These are phyloP conservation scores for Pseudogymnoascus sp. DNA, from an alignment of 2,329 filamentous ascomycete species.

Conservation along the genomic window DNA sequence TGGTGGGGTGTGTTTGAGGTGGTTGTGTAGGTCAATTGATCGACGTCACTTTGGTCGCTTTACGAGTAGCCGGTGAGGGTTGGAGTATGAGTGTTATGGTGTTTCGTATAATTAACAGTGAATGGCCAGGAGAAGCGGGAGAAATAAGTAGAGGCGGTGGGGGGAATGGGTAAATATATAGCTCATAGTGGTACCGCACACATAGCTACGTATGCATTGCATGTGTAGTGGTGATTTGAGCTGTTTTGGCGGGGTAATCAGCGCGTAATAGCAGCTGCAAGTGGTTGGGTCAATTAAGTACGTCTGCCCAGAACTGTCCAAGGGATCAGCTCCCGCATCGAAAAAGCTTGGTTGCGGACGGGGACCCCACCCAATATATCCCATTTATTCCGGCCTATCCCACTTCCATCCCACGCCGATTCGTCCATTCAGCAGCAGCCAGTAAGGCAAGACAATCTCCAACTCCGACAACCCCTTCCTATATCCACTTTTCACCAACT, in stretches of 20 bases:
- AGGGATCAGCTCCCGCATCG: background rate
- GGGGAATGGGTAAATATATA: background rate
- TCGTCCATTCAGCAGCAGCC: background rate
- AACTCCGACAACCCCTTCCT: background rate
- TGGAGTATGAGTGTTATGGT: background rate
- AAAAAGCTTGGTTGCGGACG: background rate
- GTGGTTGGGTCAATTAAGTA: background rate
- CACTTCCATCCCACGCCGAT: background rate
- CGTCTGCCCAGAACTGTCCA: background rate
- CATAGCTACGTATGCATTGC: background rate
- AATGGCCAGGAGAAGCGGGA: background rate
- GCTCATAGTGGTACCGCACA: background rate
- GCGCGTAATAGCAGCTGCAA: background rate
- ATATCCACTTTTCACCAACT: background rate
- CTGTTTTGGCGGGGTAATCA: background rate
- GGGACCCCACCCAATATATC: background rate
- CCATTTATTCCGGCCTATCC: background rate
- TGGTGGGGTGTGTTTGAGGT: background rate
- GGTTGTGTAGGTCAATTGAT: background rate
- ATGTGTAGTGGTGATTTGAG: background rate
- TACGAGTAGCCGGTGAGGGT: background rate
- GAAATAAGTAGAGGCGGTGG: background rate
- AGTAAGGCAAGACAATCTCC: background rate
- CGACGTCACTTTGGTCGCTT: background rate
- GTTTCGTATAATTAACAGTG: background rate